Evolutionary conservation across 1,139 yeast species (phyloP), one percentile per base, ranked within the genome.

Genomic region (Yamadazyma diospyri): DNA sequence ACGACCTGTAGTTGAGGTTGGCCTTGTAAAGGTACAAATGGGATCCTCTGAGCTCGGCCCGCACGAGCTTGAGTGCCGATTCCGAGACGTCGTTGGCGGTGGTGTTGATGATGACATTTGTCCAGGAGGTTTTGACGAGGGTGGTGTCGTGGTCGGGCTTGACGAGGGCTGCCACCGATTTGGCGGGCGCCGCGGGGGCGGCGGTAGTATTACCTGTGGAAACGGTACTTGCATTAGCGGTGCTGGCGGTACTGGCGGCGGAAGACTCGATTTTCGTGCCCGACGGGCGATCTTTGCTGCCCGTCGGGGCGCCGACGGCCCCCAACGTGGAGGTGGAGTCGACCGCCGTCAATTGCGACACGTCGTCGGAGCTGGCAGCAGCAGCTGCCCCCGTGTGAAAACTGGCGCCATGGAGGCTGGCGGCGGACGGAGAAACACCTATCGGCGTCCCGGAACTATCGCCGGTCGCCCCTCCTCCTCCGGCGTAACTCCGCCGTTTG

Each of bases 21-120:
- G 33, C 30, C 47, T 75, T 79, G 57, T 72, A 80, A 16, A 83
- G 51, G 40, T 67, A 66, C 35, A 83, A 53, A 33, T 68, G 67
- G 1, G 85, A 70, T 6, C 94, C 94, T 45, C 69, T 74, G 41
- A 83, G 59, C 50, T 81, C 88, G 0, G 79, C 83, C 36, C 81
- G 65, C 43, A 61, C 75, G 22, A 81, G 49, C 41, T 69, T 69
- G 45, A 71, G 51, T 23, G 59, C 52, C 15, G 58, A 61, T 27
- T 64, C 73, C 34, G 54, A 51, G 35, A 66, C 66, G 26, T 66
- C 69, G 36, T 57, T 52, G n/a, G 34, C 41, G 7, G 36, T 32
- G 17, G 65, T 54, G 39, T 62, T 62, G 19, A 60, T 44, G 15
- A 65, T 57, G 16, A 61, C 74, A 48, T 72, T 66, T 25, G 68